Percentiles rank a stretch among this genome's conserved stretches.
Evolutionary conservation across 345 rosid species (phyloP).

Genomic region (Eucalyptus erythrocorys): DNA sequence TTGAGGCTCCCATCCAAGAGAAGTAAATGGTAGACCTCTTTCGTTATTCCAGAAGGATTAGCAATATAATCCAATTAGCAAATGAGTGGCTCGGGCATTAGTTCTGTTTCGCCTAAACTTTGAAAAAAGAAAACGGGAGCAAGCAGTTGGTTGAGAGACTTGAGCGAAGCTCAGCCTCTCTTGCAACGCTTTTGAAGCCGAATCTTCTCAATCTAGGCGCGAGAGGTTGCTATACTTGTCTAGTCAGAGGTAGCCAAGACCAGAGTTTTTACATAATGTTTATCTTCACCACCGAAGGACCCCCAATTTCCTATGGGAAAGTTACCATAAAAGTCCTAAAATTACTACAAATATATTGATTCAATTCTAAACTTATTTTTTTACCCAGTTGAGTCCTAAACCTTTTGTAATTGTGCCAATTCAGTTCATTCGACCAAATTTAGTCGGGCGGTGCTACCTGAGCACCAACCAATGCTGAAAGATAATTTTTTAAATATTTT

Average conservation of each 20-base stretch:
- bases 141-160: too few relatives aligned
- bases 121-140: not conserved
- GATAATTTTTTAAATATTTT: too few relatives aligned
- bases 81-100: not conserved
- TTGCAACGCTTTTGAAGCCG: too few relatives aligned
- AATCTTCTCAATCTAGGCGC: fast-evolving
- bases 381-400: too few relatives aligned
- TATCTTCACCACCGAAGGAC: too few relatives aligned
- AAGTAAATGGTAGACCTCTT: not conserved
- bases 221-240: fast-evolving
- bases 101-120: not conserved
- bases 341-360: too few relatives aligned
- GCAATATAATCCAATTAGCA: not conserved
- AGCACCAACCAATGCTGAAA: too few relatives aligned
- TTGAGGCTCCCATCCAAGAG: not conserved
- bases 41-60: too few relatives aligned
- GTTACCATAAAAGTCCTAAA: too few relatives aligned
- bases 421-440: fast-evolving
- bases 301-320: too few relatives aligned
- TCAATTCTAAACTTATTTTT: too few relatives aligned
- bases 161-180: too few relatives aligned
- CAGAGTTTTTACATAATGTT: fast-evolving
- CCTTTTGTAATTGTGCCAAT: fast-evolving
- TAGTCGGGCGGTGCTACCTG: fast-evolving
- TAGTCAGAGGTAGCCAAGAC: fast-evolving